Evolutionary conservation across 2,329 filamentous ascomycete genomes (phyloP), one percentile per base, ranked within the genome.

Genomic region (Teratosphaeriaceae sp.): DNA sequence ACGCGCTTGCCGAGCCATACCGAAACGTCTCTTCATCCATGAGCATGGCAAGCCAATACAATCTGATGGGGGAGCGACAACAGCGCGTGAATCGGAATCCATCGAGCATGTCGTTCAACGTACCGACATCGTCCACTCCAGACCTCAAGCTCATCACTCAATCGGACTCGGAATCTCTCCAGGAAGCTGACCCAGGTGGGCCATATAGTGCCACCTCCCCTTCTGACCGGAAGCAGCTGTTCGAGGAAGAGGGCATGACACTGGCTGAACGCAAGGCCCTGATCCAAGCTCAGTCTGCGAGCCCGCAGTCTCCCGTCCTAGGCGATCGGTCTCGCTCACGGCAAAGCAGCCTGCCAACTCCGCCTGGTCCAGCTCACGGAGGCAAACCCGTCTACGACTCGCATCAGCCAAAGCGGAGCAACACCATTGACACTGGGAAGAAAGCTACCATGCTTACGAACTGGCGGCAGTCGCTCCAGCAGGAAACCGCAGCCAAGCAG

Each of bases 231-330:
- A 38, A 39, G 21, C 22, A 39, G 26, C 37, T 45, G 37, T 38
- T 37, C 36, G 75, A 78, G 50, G 68, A 73, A 1, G 85, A 89
- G 47, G 78, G 88, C 43, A 71, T 90, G 51, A 82, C 85, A 0
- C 71, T 92, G 15, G 83, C 79, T 31, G 78, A 84, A 54, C 80
- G 85, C 41, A 57, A 62, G 47, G 57, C 59, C 13, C 41, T 65
- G 13, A 59, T 70, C 9, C 63, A 68, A 20, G 29, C 47, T 19
- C 46, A 46, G 36, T 34, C 31, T 9, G 24, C 38, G 39, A 37
- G 29, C 12, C 15, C 18, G 21, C 20, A 26, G 22, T 37, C 16
- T 9, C 24, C 11, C 3, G 12, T 16, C 19, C n/a, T 23, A 5
- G 13, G 16, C 3, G 20, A 34, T n/a, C 26, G 26, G 5, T 31